Evolutionary conservation across 768 basidiomycete genomes (phyloP), one percentile per base, ranked within the genome.

Genomic region (Panaeolus cyanescens): DNA sequence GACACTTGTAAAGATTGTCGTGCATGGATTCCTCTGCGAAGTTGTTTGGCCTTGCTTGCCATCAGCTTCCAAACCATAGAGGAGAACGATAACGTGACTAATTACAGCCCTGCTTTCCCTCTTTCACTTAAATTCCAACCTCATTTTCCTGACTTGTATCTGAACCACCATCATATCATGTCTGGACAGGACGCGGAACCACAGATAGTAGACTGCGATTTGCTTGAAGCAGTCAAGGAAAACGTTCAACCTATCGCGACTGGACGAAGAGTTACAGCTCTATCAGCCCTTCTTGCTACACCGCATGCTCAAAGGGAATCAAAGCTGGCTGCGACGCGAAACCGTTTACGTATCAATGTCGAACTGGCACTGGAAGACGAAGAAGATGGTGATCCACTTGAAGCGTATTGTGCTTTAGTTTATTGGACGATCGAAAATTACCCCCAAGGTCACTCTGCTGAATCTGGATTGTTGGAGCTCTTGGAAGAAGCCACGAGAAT

Each of bases 391-490:
- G 92, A 94, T 68, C 87, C 93, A 0, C 79, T 99, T 36, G 95
- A 96, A 63, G 90, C 92, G 1, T 96, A 95, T 67, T 88, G 86
- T 68, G 82, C 83, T 62, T 88, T 98, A 65, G 90, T 99, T 56
- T 84, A 91, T 55, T 99, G 96, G 92, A 95, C 92, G 0, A 77
- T 95, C 40, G 94, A 96, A 72, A 95, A 93, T 72, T 96, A 98
- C 70, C 95, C 96, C 0, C 91, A 97, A 62, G 96, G 95, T 4
- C 90, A 92, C 59, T 92, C 89, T 55, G 89, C 89, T 1, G 91
- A 95, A 70, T 94, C 92, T 12, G 92, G 94, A 32, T 82, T 99
- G n/a, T 79, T 99, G 17, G 95, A 96, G 61, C 80, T 99, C 2
- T 76, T 99, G 6, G 97, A 99, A 71, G 92, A 94, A 69, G 92